Conservation (phyloP, 2,329 filamentous ascomycete genomes). For the Pseudogymnoascus sp. region DNA sequence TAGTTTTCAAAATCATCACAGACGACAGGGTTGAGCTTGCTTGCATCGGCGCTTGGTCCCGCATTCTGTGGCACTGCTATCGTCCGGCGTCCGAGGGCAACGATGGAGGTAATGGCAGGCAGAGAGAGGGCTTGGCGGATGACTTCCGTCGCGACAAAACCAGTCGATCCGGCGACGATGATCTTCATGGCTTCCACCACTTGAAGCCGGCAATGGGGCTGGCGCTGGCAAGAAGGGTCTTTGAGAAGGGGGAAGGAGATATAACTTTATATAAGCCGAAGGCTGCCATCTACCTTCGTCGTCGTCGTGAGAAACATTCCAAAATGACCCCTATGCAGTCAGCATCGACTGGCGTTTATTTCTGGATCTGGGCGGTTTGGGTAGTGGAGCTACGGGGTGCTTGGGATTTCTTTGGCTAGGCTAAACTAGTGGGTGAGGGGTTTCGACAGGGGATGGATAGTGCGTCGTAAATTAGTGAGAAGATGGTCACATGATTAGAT, state of each 20-base stretch:
- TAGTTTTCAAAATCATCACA: conserved; percentile 29
- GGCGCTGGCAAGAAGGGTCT: neutral
- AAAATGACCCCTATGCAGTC: neutral
- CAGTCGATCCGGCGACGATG: conserved; percentile 28
- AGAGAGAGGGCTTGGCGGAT: conserved; percentile 28
- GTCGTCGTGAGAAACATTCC: neutral
- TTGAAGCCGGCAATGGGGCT: neutral
- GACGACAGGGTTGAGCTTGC: conserved; percentile 28
- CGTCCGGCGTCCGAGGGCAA: conserved; percentile 24
- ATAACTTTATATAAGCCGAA: neutral
- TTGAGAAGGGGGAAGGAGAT: neutral
- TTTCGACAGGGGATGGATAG: neutral
- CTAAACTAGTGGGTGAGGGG: neutral
- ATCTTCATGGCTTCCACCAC: conserved; percentile 27
- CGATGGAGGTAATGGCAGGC: conserved; percentile 24
- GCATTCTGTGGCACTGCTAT: conserved; percentile 10
- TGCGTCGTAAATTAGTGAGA: neutral
- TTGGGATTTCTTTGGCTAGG: neutral
- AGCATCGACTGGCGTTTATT: neutral
- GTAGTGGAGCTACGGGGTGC: neutral
- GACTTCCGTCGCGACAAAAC: conserved; percentile 30
- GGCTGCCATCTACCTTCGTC: neutral
- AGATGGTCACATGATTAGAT: neutral
- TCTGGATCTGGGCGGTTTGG: neutral
- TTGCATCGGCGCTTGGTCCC: conserved; percentile 12